Evolutionary conservation across 2,329 filamentous ascomycete species (phyloP).

Genomic region (Alternaria hordeiaustralica): DNA sequence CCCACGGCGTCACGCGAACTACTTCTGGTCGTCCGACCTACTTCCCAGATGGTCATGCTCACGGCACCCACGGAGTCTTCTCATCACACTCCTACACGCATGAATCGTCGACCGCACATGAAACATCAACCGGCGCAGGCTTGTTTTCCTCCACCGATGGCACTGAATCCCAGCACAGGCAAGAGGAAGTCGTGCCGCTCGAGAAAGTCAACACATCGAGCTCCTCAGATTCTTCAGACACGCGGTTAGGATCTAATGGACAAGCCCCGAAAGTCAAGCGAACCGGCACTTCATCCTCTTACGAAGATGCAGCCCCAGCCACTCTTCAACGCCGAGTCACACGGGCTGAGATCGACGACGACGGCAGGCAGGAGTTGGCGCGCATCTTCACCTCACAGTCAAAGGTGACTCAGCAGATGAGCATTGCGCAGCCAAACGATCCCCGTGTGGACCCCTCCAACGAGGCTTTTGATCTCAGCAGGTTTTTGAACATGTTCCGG

Average conservation of each 20-base stretch:
- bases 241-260: slow-evolving; percentile 19
- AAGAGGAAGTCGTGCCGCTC: slow-evolving; percentile 18
- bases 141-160: background rate
- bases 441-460: slow-evolving; percentile 60
- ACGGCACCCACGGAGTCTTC: slow-evolving; percentile 9
- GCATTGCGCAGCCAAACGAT: slow-evolving; percentile 47
- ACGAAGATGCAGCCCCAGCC: slow-evolving; percentile 4
- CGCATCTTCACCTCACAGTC: slow-evolving; percentile 36
- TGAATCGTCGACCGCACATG: background rate
- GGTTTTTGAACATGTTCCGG: slow-evolving; percentile 59
- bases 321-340: slow-evolving; percentile 23
- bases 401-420: slow-evolving; percentile 26
- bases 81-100: slow-evolving; percentile 8
- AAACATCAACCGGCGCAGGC: background rate
- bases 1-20: slow-evolving; percentile 22
- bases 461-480: slow-evolving; percentile 61
- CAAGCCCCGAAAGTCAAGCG: slow-evolving; percentile 10
- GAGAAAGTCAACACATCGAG: slow-evolving; percentile 16
- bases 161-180: background rate
- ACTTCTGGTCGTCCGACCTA: slow-evolving; percentile 40
- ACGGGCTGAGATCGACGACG: slow-evolving; percentile 31
- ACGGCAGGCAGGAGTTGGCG: slow-evolving; percentile 33
- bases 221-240: slow-evolving; percentile 31
- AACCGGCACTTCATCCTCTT: slow-evolving; percentile 7
- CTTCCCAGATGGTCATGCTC: slow-evolving; percentile 31